These are phyloP conservation scores for Aspergillus sp. DNA, from an alignment of 2,329 filamentous ascomycete species.

Conservation along the genomic window DNA sequence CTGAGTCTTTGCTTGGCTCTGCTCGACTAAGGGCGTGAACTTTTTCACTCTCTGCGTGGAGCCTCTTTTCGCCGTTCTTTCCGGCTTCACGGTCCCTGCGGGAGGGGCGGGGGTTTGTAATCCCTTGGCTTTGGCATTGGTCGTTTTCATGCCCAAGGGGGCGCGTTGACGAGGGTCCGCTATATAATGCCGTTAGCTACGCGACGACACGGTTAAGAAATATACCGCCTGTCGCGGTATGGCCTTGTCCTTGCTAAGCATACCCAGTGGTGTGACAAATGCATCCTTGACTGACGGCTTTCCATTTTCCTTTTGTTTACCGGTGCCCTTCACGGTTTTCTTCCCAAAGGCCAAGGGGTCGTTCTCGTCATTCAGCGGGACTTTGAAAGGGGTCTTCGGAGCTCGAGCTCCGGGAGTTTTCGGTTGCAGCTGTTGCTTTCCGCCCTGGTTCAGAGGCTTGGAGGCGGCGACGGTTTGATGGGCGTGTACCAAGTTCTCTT, in stretches of 20 bases:
- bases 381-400: constrained; percentile 79
- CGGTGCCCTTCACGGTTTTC: constrained; percentile 55
- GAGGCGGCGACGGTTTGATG: constrained; percentile 69
- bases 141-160: constrained; percentile 90
- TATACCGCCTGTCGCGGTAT: background rate
- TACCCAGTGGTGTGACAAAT: constrained; percentile 81
- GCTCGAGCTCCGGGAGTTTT: constrained; percentile 77
- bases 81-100: constrained; percentile 57
- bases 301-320: constrained; percentile 58
- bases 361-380: constrained; percentile 84
- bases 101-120: constrained; percentile 67
- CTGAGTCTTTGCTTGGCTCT: constrained; percentile 48
- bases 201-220: background rate
- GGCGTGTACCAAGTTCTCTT: constrained; percentile 80
- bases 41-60: constrained; percentile 63
- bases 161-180: constrained; percentile 69
- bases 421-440: constrained; percentile 57
- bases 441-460: constrained; percentile 69
- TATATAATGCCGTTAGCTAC: constrained; percentile 8
- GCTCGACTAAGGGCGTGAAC: constrained; percentile 51
- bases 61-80: constrained; percentile 62
- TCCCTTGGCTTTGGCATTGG: constrained; percentile 79
- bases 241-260: constrained; percentile 21
- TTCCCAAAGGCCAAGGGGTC: constrained; percentile 61
- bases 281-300: constrained; percentile 59